These are phyloP conservation scores for Stagonosporopsis chrysanthemi DNA, from an alignment of 2,329 filamentous ascomycete genomes.

Conservation along the genomic window DNA sequence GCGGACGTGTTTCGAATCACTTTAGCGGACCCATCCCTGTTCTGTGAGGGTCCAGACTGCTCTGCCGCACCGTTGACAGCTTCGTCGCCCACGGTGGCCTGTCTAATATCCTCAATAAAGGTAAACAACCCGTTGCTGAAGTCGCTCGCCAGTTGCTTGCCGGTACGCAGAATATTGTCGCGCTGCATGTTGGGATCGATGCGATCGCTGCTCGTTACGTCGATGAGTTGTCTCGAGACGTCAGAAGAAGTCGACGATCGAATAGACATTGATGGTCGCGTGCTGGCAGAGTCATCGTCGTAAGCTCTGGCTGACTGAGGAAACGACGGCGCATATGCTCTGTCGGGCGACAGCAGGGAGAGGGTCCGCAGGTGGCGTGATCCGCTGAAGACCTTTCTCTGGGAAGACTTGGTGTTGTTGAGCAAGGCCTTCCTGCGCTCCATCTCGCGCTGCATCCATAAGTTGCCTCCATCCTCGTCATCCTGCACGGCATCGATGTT, in stretches of 20 bases:
- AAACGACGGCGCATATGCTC: constrained; percentile 47
- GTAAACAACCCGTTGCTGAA: constrained; percentile 90
- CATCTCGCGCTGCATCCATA: constrained; percentile 65
- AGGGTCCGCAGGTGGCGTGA: constrained; percentile 70
- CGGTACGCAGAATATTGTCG: constrained; percentile 49
- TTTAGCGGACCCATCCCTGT: constrained; percentile 37
- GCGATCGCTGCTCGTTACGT: constrained; percentile 37
- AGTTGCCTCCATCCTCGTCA: constrained; percentile 55
- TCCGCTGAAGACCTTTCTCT: constrained; percentile 68
- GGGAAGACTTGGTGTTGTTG: constrained; percentile 56
- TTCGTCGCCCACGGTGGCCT: constrained; percentile 96
- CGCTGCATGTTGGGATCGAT: constrained; percentile 46
- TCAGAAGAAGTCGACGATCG: constrained; percentile 45
- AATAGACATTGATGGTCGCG: constrained; percentile 22
- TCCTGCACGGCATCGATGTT: constrained; percentile 35
- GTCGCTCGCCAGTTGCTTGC: constrained; percentile 86
- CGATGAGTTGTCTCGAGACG: constrained; percentile 37
- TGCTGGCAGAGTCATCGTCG: constrained; percentile 29
- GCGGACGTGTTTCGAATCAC: constrained; percentile 38
- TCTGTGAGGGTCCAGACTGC: constrained; percentile 44
- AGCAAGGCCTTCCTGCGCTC: constrained; percentile 77
- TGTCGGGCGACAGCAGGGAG: constrained; percentile 78
- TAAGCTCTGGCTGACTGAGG: constrained; percentile 50
- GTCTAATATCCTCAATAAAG: constrained; percentile 92
- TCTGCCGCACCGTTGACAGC: constrained; percentile 60